Evolutionary conservation across 2,329 filamentous ascomycete genomes (phyloP), one percentile per base, ranked within the genome.

Genomic region (Gremmenia infestans): DNA sequence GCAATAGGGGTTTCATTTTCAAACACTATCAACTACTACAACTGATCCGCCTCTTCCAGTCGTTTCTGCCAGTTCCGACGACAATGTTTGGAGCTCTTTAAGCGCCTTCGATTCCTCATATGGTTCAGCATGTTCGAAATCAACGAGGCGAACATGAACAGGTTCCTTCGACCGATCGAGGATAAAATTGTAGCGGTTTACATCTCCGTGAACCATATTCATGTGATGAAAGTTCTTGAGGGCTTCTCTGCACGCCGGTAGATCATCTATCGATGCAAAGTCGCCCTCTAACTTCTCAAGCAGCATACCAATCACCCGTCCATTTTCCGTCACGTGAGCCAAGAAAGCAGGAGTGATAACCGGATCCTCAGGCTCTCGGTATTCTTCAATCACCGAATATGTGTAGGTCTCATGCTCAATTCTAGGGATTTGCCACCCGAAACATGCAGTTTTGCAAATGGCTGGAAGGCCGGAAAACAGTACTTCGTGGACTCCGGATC

Each of bases 251-350:
- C 71, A 74, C 0, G 55, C 48, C 1, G 23, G 37, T 1, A 72
- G 35, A 46, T 74, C 71, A 5, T 62, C 62, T 4, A 57, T 58
- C 1, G n/a, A 54, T 9, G 70, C 71, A 14, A 57, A 56, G 6
- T 60, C 59, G 39, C 62, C 61, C 6, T 54, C 55, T 7, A 73
- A 55, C 22, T 65, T 53, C 53, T 71, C 68, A 11, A 72, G 53
- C 40, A 69, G 25, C 50, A 71, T 71, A 0, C 68, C 67, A 17
- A 72, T 63, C 19, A 68, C 62, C 32, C 68, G 55, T 1, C 63
- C 63, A 2, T 58, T 62, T 58, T 72, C 67, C 15, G 55, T 59
- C 4, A 72, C 14, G 58, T 71, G 67, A 22, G 65, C 67, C 62
- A 71, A 50, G 50, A 63, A 49, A 53, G 69, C 55, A 68, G 72